A percentile compares a stretch with the other conserved stretches of the same genome.
Evolutionary conservation across 2,329 filamentous ascomycete species (phyloP).

Genomic region (Scortechinia acanthostroma): DNA sequence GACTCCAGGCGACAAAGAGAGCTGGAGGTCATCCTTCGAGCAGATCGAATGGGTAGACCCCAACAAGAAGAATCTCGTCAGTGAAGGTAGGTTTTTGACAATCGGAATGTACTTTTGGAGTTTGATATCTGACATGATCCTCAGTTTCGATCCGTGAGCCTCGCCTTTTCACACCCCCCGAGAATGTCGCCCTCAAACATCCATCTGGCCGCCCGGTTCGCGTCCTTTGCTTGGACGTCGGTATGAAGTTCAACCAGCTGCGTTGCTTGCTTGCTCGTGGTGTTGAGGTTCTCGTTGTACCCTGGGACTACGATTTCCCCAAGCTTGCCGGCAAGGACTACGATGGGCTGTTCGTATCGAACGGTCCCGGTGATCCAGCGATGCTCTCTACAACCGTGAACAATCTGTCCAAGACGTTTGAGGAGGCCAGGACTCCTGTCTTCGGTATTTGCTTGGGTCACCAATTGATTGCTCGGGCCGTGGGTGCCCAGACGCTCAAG

Average conservation of each 20-base stretch:
- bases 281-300: conserved; percentile 87
- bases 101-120: background rate
- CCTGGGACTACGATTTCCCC: conserved; percentile 90
- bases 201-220: conserved; percentile 81
- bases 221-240: conserved; percentile 89
- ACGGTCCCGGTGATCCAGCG: conserved; percentile 91
- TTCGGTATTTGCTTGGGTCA: conserved; percentile 96
- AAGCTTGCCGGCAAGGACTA: conserved; percentile 71
- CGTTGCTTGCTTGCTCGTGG: conserved; percentile 85
- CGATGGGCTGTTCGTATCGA: conserved; percentile 94
- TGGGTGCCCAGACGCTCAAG: conserved; percentile 79
- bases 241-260: conserved; percentile 96
- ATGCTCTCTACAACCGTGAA: conserved; percentile 74
- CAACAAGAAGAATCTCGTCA: conserved; percentile 85
- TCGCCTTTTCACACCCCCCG: conserved; percentile 74
- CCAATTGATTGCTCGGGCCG: conserved; percentile 81
- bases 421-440: conserved; percentile 75
- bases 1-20: conserved; percentile 4
- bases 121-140: conserved; percentile 3
- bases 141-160: conserved; percentile 83
- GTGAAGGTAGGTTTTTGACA: conserved; percentile 67
- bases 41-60: conserved; percentile 82
- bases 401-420: conserved; percentile 70
- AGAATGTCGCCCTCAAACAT: conserved; percentile 70
- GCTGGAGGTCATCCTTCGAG: conserved; percentile 49